Conservation (phyloP, 306 rosid species). For the Inga leiocalycina region DNA sequence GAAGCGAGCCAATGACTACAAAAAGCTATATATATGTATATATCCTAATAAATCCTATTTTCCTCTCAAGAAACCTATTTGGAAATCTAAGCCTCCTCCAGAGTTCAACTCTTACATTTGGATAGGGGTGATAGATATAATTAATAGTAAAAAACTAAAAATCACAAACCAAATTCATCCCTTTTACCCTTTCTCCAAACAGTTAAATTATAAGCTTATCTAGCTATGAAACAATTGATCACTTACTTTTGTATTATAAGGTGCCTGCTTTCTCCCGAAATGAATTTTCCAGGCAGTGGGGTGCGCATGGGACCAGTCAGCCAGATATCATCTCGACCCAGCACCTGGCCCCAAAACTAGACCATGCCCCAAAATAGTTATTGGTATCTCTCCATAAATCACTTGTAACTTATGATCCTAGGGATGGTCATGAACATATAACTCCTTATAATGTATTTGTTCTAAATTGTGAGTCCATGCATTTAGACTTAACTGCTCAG, state of each 20-base stretch:
- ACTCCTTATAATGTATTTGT: neutral
- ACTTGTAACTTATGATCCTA: neutral
- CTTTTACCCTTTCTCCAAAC: neutral
- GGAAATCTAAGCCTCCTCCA: neutral
- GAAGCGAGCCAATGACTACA: neutral
- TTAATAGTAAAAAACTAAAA: no score
- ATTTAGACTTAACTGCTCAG: neutral
- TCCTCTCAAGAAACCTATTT: neutral
- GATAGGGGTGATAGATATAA: neutral
- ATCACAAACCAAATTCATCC: neutral
- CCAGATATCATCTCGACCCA: neutral
- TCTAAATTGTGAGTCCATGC: neutral
- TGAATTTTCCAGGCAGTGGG: neutral
- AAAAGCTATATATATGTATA: no score
- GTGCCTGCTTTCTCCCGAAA: neutral
- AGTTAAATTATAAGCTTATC: neutral
- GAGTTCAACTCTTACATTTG: neutral
- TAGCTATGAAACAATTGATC: neutral
- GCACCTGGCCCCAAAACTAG: neutral
- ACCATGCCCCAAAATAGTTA: neutral
- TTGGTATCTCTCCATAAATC: neutral
- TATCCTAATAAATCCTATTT: neutral
- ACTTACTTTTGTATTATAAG: neutral
- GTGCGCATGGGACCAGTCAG: neutral
- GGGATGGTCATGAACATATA: neutral